Conservation (phyloP, 768 basidiomycete genomes). For the Lanmaoa pseudosensibilis region DNA sequence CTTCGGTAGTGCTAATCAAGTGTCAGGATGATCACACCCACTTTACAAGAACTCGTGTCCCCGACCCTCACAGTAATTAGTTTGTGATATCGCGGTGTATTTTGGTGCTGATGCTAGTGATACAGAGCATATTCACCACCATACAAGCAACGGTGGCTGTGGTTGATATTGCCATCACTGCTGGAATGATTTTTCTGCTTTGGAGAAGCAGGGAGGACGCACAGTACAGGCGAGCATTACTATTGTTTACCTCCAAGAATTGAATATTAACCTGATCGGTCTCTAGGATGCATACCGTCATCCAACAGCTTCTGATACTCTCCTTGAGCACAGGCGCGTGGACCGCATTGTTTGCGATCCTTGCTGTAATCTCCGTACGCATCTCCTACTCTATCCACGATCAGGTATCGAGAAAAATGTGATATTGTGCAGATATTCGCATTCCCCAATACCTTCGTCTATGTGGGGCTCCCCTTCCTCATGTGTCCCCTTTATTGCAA, state of each 20-base stretch:
- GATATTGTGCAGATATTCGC: constrained; percentile 8
- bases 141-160: constrained; percentile 9
- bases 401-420: background rate
- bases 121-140: constrained; percentile 7
- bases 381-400: background rate
- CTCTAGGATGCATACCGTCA: constrained; percentile 18
- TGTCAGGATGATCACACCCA: constrained; percentile 13
- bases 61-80: constrained; percentile 2
- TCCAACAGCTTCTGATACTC: constrained; percentile 15
- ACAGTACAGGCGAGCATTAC: constrained; percentile 5
- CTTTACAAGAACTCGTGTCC: constrained; percentile 11
- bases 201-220: constrained; percentile 20
- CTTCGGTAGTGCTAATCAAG: background rate
- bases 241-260: background rate
- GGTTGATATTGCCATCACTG: constrained; percentile 20
- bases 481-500: constrained; percentile 34
- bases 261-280: background rate
- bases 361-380: constrained; percentile 16
- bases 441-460: constrained; percentile 17
- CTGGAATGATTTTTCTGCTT: constrained; percentile 9
- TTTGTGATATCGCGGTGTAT: background rate
- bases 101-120: background rate
- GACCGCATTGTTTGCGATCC: constrained; percentile 17
- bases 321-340: constrained; percentile 18
- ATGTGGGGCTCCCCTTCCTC: constrained; percentile 27